phyloP scores from a whole-genome alignment of 495 filamentous ascomycete species.

The Antarctomyces pellizariae region DNA sequence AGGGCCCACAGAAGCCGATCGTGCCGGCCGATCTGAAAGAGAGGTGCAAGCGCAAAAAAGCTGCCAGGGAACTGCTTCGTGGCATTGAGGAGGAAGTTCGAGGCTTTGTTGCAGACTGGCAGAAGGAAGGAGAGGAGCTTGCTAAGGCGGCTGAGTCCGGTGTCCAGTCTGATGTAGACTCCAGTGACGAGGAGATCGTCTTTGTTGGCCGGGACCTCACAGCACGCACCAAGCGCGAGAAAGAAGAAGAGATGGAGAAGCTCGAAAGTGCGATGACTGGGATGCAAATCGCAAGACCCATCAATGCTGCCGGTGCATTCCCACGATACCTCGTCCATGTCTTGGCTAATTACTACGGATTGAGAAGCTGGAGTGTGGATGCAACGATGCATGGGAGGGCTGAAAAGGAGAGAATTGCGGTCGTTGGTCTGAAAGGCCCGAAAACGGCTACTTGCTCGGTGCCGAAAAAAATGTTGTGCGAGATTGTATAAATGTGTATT shows the following conservation, averaged over 20 bases:
- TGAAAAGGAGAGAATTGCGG: too few relatives aligned
- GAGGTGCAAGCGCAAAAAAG: slow-evolving; percentile 45
- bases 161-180: slow-evolving; percentile 25
- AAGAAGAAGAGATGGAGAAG: slow-evolving; percentile 12
- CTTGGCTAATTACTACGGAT: slow-evolving; percentile 79
- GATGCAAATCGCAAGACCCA: slow-evolving; percentile 14
- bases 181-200: slow-evolving; percentile 77
- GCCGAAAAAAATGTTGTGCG: too few relatives aligned
- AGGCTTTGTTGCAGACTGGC: slow-evolving; percentile 35
- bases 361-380: too few relatives aligned
- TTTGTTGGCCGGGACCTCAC: slow-evolving; percentile 62
- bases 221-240: slow-evolving; percentile 37
- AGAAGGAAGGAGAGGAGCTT: slow-evolving; percentile 6
- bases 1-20: slow-evolving; percentile 22
- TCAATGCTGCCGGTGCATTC: slow-evolving; percentile 15
- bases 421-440: too few relatives aligned
- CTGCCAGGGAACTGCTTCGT: slow-evolving; percentile 40
- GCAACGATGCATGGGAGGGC: too few relatives aligned
- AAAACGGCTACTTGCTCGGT: too few relatives aligned
- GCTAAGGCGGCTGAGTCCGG: slow-evolving; percentile 23
- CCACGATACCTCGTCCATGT: slow-evolving; percentile 89
- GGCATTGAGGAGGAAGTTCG: slow-evolving; percentile 40
- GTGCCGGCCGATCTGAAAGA: slow-evolving; percentile 37
- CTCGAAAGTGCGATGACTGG: slow-evolving; percentile 3
- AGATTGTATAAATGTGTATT: too few relatives aligned